phyloP scores from a whole-genome alignment of 495 filamentous ascomycete genomes.

The Evernia prunastri region DNA sequence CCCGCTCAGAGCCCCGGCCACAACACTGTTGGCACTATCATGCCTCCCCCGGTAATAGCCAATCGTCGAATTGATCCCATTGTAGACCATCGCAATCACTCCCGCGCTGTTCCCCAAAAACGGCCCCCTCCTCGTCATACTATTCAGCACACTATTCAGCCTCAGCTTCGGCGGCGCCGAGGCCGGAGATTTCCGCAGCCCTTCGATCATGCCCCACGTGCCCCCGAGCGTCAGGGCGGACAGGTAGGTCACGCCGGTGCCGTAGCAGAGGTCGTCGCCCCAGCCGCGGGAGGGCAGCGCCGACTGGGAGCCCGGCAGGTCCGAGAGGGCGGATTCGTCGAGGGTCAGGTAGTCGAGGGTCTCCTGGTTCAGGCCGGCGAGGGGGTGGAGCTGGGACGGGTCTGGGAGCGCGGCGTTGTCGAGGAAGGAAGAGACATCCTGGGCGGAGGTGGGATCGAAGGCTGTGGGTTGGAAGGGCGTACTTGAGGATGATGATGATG shows the following conservation, averaged over 20 bases:
- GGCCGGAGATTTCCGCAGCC: slow-evolving; percentile 62
- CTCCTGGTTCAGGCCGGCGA: slow-evolving; percentile 86
- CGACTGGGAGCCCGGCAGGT: slow-evolving; percentile 78
- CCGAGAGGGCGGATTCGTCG: slow-evolving; percentile 82
- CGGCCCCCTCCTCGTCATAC: slow-evolving; percentile 85
- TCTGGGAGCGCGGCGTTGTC: slow-evolving; percentile 64
- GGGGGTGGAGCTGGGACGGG: slow-evolving; percentile 82
- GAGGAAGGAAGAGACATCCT: slow-evolving; percentile 79
- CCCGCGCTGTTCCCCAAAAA: slow-evolving; percentile 94
- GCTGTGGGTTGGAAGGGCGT: slow-evolving; percentile 48
- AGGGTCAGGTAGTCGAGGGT: slow-evolving; percentile 88
- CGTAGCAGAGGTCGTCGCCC: slow-evolving; percentile 97
- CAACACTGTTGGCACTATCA: slow-evolving; percentile 79
- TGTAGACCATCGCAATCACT: slow-evolving; percentile 91
- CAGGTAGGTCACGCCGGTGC: slow-evolving; percentile 89
- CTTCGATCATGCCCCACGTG: slow-evolving; percentile 85
- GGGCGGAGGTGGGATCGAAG: slow-evolving; percentile 62
- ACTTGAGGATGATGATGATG: slow-evolving; percentile 33
- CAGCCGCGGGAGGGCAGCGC: slow-evolving; percentile 91
- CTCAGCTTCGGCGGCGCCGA: slow-evolving; percentile 81
- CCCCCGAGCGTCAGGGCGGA: slow-evolving; percentile 79
- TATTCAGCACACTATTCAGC: slow-evolving; percentile 88
- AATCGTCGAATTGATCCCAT: slow-evolving; percentile 85
- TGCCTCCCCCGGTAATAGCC: slow-evolving; percentile 84
- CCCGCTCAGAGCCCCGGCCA: slow-evolving; percentile 77